phyloP scores from a whole-genome alignment of 1,139 yeast species.

The Debaryomyces robertsiae region DNA sequence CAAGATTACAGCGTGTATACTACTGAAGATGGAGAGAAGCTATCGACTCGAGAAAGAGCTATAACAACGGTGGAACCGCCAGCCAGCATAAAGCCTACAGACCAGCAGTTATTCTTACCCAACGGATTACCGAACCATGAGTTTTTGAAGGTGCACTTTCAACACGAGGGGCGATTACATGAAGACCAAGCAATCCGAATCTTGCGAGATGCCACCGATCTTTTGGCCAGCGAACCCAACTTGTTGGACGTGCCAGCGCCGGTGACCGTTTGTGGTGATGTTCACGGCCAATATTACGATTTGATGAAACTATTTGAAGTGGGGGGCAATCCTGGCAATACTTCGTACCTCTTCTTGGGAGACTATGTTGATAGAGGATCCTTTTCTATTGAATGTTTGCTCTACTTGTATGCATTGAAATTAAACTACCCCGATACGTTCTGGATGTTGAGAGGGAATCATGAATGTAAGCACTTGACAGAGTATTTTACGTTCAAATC shows the following conservation, averaged over 20 bases:
- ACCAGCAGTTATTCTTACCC: slow-evolving; percentile 63
- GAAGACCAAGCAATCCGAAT: slow-evolving; percentile 75
- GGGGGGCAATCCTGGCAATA: slow-evolving; percentile 82
- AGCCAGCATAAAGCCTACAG: slow-evolving; percentile 63
- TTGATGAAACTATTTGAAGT: slow-evolving; percentile 90
- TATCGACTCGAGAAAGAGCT: slow-evolving; percentile 71
- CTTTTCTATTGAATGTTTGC: slow-evolving; percentile 84
- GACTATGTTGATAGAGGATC: slow-evolving; percentile 97
- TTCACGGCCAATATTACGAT: slow-evolving; percentile 94
- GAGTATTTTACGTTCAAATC: slow-evolving; percentile 91
- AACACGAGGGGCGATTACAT: slow-evolving; percentile 76
- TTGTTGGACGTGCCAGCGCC: slow-evolving; percentile 86
- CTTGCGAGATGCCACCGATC: slow-evolving; percentile 64
- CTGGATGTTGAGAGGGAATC: slow-evolving; percentile 90
- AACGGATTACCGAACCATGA: slow-evolving; percentile 73
- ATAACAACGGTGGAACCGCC: slow-evolving; percentile 70
- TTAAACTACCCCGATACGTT: slow-evolving; percentile 75
- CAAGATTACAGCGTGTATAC: slow-evolving; percentile 58
- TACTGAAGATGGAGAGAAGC: slow-evolving; percentile 68
- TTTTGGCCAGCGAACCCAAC: slow-evolving; percentile 76
- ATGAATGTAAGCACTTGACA: slow-evolving; percentile 92
- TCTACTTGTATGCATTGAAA: slow-evolving; percentile 80
- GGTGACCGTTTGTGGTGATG: slow-evolving; percentile 93
- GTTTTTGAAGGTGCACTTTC: slow-evolving; percentile 73
- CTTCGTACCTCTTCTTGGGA: slow-evolving; percentile 84